phyloP scores from a whole-genome alignment of 2,329 filamentous ascomycete genomes.

The Beauveria medogensis region DNA sequence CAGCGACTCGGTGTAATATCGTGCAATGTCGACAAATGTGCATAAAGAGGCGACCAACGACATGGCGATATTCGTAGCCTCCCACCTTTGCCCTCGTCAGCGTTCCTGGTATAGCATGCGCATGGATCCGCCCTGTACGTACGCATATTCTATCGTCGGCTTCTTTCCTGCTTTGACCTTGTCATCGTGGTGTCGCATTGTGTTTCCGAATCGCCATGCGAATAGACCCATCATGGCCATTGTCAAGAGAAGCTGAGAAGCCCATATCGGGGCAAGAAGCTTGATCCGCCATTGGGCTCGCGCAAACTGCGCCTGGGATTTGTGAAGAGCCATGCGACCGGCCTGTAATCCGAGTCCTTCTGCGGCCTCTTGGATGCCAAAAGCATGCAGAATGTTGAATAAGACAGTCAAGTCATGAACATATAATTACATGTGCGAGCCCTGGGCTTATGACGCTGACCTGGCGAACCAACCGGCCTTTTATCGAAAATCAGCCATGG shows the following conservation, averaged over 20 bases:
- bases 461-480: no score
- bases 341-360: background rate
- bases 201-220: slow-evolving; percentile 42
- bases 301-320: slow-evolving; percentile 44
- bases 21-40: slow-evolving; percentile 39
- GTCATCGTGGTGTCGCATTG: slow-evolving; percentile 34
- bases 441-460: no score
- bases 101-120: background rate
- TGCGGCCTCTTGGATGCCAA: no score
- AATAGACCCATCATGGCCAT: slow-evolving; percentile 43
- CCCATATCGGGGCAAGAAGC: slow-evolving; percentile 43
- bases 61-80: slow-evolving; percentile 42
- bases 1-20: slow-evolving; percentile 39
- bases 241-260: slow-evolving; percentile 37
- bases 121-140: slow-evolving; percentile 23
- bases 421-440: no score
- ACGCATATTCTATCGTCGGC: slow-evolving; percentile 43
- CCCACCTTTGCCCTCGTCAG: slow-evolving; percentile 35
- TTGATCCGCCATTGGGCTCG: slow-evolving; percentile 42
- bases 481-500: no score
- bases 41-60: slow-evolving; percentile 38
- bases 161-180: slow-evolving; percentile 29
- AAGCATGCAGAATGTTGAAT: no score
- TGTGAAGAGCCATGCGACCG: slow-evolving; percentile 31
- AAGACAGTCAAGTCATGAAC: no score